phyloP scores from a whole-genome alignment of 345 rosid genomes.

The Odontarrhena argentea region DNA sequence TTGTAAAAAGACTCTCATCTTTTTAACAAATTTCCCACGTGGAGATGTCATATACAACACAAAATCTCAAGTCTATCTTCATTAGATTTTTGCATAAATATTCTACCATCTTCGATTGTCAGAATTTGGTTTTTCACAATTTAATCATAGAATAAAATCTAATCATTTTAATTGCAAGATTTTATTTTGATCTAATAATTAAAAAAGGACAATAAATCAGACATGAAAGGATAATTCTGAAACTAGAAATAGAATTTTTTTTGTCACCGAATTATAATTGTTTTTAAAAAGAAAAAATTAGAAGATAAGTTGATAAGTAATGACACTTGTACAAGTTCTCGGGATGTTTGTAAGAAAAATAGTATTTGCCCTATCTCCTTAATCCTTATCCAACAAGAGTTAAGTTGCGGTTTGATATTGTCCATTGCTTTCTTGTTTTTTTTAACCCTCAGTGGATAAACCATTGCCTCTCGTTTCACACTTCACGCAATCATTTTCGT shows the following conservation, averaged over 20 bases:
- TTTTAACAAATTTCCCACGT: constrained; percentile 31
- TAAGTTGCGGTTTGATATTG: constrained; percentile 39
- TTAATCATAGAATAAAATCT: not conserved
- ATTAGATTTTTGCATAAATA: constrained; percentile 7
- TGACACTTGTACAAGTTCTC: constrained; percentile 41
- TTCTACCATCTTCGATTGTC: constrained; percentile 31
- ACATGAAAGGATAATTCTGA: not conserved
- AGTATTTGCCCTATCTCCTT: constrained; percentile 19
- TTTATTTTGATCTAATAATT: not conserved
- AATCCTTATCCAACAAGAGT: constrained; percentile 40
- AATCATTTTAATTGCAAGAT: not conserved
- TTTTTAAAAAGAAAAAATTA: too few relatives aligned
- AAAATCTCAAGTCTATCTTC: constrained; percentile 34
- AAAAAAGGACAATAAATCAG: not conserved
- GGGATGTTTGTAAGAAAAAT: constrained; percentile 20
- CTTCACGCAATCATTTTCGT: constrained; percentile 30
- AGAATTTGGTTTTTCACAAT: not conserved
- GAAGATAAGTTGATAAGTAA: constrained; percentile 16
- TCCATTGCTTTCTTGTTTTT: constrained; percentile 8
- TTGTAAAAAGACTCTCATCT: constrained; percentile 21
- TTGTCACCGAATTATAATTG: too few relatives aligned
- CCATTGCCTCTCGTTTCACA: constrained; percentile 21
- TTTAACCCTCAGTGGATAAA: not conserved
- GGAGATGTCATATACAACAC: constrained; percentile 38
- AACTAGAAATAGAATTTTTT: not conserved